These are phyloP conservation scores for Yamadazyma dendronema DNA, from an alignment of 1,139 yeast genomes.

Conservation along the genomic window DNA sequence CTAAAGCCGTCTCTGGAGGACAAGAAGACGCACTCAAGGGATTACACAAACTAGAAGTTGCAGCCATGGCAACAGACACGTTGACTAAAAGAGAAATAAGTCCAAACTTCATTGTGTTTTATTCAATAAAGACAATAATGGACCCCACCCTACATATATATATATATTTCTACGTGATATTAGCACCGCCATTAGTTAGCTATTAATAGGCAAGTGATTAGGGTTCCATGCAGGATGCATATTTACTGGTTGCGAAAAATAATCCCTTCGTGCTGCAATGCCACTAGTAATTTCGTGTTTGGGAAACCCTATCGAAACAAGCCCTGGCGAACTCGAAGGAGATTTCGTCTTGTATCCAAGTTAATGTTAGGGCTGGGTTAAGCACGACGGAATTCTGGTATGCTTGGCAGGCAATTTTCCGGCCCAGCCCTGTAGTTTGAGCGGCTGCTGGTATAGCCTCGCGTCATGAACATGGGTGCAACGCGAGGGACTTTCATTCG, in stretches of 20 bases:
- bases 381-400: no score
- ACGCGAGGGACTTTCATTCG: no score
- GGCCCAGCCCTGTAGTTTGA: no score
- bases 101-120: background rate
- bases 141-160: background rate
- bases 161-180: no score
- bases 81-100: background rate
- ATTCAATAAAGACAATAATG: background rate
- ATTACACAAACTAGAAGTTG: conserved; percentile 22
- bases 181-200: background rate
- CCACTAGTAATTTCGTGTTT: background rate
- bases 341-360: no score
- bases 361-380: no score
- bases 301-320: background rate
- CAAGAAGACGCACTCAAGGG: conserved; percentile 26
- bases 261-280: background rate
- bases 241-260: background rate
- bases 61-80: conserved; percentile 6
- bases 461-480: background rate
- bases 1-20: conserved; percentile 51
- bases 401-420: no score
- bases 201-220: background rate
- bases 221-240: background rate
- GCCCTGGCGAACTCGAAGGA: background rate
- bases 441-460: background rate